These are phyloP conservation scores for Vitis cinerea DNA, from an alignment of 164 flowering plant genomes.

Conservation along the genomic window DNA sequence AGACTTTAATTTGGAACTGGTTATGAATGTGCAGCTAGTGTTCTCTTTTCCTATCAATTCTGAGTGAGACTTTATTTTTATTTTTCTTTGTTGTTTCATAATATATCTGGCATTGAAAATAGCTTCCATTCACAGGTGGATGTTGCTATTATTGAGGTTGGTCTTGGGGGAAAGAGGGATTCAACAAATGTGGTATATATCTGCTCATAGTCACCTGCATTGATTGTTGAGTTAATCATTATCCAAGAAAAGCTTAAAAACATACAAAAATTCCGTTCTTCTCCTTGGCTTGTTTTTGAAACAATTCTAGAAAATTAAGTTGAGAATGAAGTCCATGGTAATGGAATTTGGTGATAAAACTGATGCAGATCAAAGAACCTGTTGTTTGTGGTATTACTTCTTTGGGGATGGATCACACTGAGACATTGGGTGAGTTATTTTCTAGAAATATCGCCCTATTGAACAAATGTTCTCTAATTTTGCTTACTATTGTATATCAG, in stretches of 20 bases:
- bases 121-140: conserved; percentile 55
- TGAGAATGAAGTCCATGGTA: neutral
- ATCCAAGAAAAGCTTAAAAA: neutral
- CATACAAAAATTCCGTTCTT: neutral
- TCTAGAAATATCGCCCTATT: neutral
- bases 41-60: neutral
- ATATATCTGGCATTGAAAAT: neutral
- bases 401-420: conserved; percentile 89
- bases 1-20: neutral
- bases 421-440: conserved; percentile 50
- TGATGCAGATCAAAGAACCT: conserved; percentile 72
- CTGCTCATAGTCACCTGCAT: neutral
- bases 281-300: neutral
- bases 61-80: neutral
- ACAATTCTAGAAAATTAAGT: neutral
- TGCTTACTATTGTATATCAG: neutral
- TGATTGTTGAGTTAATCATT: neutral
- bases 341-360: conserved; percentile 3
- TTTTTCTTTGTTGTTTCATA: neutral
- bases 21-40: neutral
- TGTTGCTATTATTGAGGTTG: conserved; percentile 92
- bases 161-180: conserved; percentile 76
- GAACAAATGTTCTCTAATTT: neutral
- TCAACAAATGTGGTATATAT: conserved; percentile 88
- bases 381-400: conserved; percentile 86